Percentiles rank a stretch among this genome's conserved stretches.
These are phyloP conservation scores for Xylariales sp. DNA, from an alignment of 2,329 filamentous ascomycete genomes.

Conservation along the genomic window DNA sequence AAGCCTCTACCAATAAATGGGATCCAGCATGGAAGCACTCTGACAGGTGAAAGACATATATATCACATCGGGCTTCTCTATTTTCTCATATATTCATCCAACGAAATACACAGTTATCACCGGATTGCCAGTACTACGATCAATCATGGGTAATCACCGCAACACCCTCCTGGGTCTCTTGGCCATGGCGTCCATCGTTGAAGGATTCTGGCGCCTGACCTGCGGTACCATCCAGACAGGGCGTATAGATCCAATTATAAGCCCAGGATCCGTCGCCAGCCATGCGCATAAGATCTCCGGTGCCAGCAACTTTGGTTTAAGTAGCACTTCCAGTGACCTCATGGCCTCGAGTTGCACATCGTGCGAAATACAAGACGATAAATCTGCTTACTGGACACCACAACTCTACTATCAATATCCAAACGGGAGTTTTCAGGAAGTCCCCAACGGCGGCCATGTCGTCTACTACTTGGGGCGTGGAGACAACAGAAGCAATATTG, in stretches of 20 bases:
- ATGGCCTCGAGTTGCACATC: conserved; percentile 49
- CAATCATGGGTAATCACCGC: conserved; percentile 8
- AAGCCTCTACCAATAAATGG: too few species aligned
- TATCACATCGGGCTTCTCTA: too few species aligned
- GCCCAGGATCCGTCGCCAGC: conserved; percentile 40
- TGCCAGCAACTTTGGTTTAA: conserved; percentile 47
- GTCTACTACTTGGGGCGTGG: conserved; percentile 60
- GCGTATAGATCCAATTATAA: conserved; percentile 53
- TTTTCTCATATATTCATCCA: too few species aligned
- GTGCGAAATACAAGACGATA: conserved; percentile 53
- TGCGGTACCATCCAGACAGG: conserved; percentile 33
- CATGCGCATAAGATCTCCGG: conserved; percentile 56
- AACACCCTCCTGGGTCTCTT: conserved; percentile 14
- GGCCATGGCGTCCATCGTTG: conserved; percentile 1
- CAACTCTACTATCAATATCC: conserved; percentile 51
- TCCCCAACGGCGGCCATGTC: conserved; percentile 46
- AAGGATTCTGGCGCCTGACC: conserved; percentile 17
- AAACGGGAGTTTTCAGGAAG: conserved; percentile 49
- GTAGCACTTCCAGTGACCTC: conserved; percentile 39
- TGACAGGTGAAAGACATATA: too few species aligned
- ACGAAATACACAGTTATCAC: too few species aligned
- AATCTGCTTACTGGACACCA: conserved; percentile 60
- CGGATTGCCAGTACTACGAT: too few species aligned
- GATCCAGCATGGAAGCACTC: too few species aligned
- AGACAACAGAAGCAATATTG: conserved; percentile 38